Conservation (phyloP, 1,284 basidiomycete genomes). For the Apiotrichum domesticum region DNA sequence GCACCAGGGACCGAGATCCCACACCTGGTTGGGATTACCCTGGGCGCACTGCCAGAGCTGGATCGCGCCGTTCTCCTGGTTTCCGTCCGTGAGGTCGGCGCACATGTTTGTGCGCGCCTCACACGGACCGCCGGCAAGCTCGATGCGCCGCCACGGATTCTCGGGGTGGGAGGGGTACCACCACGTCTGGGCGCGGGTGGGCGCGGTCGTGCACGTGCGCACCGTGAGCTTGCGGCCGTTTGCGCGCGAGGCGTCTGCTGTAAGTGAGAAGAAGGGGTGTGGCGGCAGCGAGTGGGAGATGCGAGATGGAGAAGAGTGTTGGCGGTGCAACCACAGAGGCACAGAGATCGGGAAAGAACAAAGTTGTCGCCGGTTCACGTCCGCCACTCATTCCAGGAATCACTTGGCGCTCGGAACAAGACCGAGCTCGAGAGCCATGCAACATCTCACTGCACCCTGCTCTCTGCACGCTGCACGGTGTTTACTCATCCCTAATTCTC, state of each 20-base stretch:
- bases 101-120: conserved; percentile 8
- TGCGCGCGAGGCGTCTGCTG: background rate
- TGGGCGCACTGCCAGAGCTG: conserved; percentile 23
- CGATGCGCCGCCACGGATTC: conserved; percentile 2
- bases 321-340: too few species aligned
- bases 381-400: too few species aligned
- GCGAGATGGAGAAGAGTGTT: too few species aligned
- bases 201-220: background rate
- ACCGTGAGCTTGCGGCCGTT: conserved; percentile 6
- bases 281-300: background rate
- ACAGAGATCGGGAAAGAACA: too few species aligned
- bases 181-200: conserved; percentile 5
- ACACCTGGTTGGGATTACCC: conserved; percentile 23
- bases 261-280: background rate
- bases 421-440: too few species aligned
- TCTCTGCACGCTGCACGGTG: too few species aligned
- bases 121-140: conserved; percentile 6
- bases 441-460: too few species aligned
- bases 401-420: too few species aligned
- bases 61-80: conserved; percentile 11
- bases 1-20: conserved; percentile 12
- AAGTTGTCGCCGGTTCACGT: too few species aligned
- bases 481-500: too few species aligned
- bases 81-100: conserved; percentile 22
- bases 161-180: conserved; percentile 3